These are phyloP conservation scores for Pleurotus ostreatus DNA, from an alignment of 768 basidiomycete genomes.

Conservation along the genomic window DNA sequence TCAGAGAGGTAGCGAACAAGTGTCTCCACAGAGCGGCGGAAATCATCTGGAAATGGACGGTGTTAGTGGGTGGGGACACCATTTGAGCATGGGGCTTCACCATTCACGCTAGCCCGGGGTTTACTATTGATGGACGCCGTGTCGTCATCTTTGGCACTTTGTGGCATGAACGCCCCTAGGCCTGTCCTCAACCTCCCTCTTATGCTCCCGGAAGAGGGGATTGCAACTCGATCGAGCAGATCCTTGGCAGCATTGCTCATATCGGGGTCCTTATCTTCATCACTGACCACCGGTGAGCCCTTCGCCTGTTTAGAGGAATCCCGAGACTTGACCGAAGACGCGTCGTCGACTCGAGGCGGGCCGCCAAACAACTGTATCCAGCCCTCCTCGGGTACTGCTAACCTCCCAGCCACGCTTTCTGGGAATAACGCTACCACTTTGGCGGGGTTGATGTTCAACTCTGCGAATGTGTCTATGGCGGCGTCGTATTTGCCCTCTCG, in stretches of 20 bases:
- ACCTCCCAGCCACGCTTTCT: conserved; percentile 71
- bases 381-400: conserved; percentile 60
- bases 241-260: conserved; percentile 14
- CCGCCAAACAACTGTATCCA: conserved; percentile 90
- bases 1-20: conserved; percentile 87
- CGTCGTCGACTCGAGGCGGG: conserved; percentile 32
- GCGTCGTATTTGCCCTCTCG: conserved; percentile 60
- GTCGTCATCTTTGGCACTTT: conserved; percentile 51
- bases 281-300: not conserved
- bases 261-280: conserved; percentile 17
- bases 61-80: not conserved
- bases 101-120: conserved; percentile 27
- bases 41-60: conserved; percentile 43
- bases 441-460: conserved; percentile 88
- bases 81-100: conserved; percentile 16
- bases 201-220: conserved; percentile 36
- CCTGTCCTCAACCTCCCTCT: conserved; percentile 51
- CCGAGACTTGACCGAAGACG: conserved; percentile 20
- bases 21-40: conserved; percentile 76
- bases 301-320: conserved; percentile 16
- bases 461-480: conserved; percentile 85
- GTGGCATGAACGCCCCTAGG: conserved; percentile 48
- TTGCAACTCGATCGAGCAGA: conserved; percentile 27
- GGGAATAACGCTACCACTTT: conserved; percentile 91
- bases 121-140: conserved; percentile 42